Conservation (phyloP, 2,329 filamentous ascomycete species). For the Calonectria multiphialidica region DNA sequence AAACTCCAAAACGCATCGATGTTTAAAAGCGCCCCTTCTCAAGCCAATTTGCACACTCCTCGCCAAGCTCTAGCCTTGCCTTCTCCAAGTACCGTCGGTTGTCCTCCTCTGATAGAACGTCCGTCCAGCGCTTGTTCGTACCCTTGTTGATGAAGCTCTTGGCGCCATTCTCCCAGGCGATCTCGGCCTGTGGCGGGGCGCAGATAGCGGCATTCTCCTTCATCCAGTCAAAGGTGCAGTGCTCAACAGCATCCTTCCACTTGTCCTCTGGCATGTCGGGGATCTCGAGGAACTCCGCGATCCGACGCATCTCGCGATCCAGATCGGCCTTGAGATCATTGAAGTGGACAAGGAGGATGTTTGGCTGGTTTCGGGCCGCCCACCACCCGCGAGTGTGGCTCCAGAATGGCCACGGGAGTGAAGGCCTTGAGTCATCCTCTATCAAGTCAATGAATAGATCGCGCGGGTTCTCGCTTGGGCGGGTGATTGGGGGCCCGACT, state of each 20-base stretch:
- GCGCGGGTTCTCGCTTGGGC: background rate
- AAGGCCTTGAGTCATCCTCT: background rate
- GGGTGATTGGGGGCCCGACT: background rate
- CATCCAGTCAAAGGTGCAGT: background rate
- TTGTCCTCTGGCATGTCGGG: background rate
- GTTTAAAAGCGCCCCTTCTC: background rate
- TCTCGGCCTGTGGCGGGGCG: background rate
- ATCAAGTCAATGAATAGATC: background rate
- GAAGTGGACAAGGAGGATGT: background rate
- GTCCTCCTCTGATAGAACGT: background rate
- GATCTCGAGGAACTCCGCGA: background rate
- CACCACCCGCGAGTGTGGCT: background rate
- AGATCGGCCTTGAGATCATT: background rate
- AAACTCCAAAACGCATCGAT: background rate
- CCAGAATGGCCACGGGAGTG: background rate
- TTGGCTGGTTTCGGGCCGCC: background rate
- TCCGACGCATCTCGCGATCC: background rate
- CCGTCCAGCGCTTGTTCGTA: background rate
- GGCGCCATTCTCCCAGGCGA: background rate
- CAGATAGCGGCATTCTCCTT: background rate
- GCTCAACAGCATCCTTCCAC: background rate
- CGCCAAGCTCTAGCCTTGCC: background rate
- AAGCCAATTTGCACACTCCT: background rate
- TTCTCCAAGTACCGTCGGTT: background rate
- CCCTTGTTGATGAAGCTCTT: background rate